Evolutionary conservation across 2,329 filamentous ascomycete genomes (phyloP).

Genomic region (Cercospora berteroae): DNA sequence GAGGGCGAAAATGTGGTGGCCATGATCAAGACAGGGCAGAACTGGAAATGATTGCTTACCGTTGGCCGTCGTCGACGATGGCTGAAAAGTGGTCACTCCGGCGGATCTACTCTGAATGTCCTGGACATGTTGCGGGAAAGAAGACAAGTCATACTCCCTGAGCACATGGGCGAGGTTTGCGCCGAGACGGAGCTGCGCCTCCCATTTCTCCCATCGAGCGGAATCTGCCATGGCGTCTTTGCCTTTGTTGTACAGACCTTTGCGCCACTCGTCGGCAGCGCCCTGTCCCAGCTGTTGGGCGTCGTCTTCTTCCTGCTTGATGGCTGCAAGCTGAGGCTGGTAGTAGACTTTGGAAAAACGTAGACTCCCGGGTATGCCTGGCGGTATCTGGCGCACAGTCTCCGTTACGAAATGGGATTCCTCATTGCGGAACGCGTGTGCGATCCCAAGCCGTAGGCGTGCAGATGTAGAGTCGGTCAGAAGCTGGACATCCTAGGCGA

Average conservation of each 20-base stretch:
- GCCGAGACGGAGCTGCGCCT: constrained; percentile 41
- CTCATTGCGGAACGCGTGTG: constrained; percentile 64
- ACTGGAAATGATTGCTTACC: constrained; percentile 29
- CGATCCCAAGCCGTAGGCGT: constrained; percentile 64
- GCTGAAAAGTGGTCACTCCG: constrained; percentile 24
- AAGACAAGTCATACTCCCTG: constrained; percentile 36
- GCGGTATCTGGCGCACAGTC: constrained; percentile 53
- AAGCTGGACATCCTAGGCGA: constrained; percentile 65
- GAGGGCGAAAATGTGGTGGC: neutral
- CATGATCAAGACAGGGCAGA: constrained; percentile 1
- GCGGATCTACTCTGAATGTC: constrained; percentile 26
- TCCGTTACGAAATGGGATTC: constrained; percentile 61
- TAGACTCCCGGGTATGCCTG: constrained; percentile 47
- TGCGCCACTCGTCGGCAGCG: constrained; percentile 73
- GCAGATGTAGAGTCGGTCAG: constrained; percentile 60
- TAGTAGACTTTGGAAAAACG: constrained; percentile 66
- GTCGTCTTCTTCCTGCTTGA: constrained; percentile 62
- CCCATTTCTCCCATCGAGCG: constrained; percentile 74
- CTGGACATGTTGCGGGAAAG: constrained; percentile 28
- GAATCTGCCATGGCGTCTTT: constrained; percentile 60
- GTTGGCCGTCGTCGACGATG: constrained; percentile 24
- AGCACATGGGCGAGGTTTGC: constrained; percentile 32
- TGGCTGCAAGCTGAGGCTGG: constrained; percentile 59
- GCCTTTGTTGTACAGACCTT: constrained; percentile 66
- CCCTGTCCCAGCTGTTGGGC: constrained; percentile 66